phyloP scores from a whole-genome alignment of 2,329 filamentous ascomycete species.

The Sporothrix phasma region DNA sequence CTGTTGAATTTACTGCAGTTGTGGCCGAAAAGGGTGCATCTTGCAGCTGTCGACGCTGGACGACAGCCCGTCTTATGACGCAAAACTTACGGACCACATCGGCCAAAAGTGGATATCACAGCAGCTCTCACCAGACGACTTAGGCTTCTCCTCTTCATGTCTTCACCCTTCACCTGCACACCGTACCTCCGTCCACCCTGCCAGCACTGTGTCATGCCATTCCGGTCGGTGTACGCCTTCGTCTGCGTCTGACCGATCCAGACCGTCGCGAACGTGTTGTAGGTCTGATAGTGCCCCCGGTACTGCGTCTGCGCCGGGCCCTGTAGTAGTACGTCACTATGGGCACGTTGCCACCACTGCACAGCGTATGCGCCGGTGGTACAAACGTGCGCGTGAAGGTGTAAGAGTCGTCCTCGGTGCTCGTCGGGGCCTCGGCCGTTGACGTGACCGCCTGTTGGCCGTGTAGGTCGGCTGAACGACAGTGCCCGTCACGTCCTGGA shows the following conservation, averaged over 20 bases:
- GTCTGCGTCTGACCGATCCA: conserved; percentile 22
- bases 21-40: not conserved
- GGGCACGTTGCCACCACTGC: conserved; percentile 14
- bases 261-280: conserved; percentile 21
- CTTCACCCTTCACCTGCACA: not conserved
- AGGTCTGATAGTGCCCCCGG: conserved; percentile 20
- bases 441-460: not conserved
- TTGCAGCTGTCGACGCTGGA: not conserved
- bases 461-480: conserved; percentile 13
- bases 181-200: conserved; percentile 21
- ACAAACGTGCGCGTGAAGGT: conserved; percentile 10
- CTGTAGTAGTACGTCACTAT: conserved; percentile 21
- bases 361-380: conserved; percentile 20
- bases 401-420: conserved; percentile 12
- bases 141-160: not conserved
- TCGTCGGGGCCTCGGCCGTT: not conserved
- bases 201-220: conserved; percentile 20
- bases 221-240: conserved; percentile 19
- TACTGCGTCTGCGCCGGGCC: conserved; percentile 21
- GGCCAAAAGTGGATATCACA: not conserved
- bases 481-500: conserved; percentile 11
- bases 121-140: not conserved
- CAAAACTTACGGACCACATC: not conserved
- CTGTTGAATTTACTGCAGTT: no score
- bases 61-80: not conserved